Evolutionary conservation across 768 basidiomycete species (phyloP).

Genomic region (Phallus indusiatus): DNA sequence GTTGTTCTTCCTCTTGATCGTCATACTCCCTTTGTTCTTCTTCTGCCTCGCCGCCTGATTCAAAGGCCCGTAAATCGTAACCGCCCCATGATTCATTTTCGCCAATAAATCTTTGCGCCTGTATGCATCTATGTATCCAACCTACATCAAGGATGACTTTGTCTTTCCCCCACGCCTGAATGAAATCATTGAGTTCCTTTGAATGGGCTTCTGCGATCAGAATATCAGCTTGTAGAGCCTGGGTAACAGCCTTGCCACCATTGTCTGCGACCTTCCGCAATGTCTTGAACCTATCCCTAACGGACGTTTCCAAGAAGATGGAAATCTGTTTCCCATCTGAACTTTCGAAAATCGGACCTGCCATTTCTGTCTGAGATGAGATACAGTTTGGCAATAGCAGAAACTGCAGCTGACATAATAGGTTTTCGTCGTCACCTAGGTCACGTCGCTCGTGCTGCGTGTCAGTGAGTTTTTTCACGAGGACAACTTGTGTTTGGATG

Average conservation of each 20-base stretch:
- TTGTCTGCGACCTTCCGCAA: background rate
- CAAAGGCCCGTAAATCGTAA: background rate
- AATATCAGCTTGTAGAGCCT: background rate
- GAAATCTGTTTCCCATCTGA: background rate
- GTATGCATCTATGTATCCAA: background rate
- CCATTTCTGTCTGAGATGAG: background rate
- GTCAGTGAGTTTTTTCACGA: too few relatives aligned
- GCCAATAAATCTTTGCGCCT: background rate
- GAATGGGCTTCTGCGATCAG: slow-evolving; percentile 5
- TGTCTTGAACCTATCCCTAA: background rate
- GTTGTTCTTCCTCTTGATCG: background rate
- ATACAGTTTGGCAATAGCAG: too few relatives aligned
- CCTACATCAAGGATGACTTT: background rate
- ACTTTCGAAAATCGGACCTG: background rate
- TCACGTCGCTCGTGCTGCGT: too few relatives aligned
- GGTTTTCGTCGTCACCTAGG: too few relatives aligned
- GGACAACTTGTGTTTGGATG: background rate
- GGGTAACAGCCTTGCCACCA: background rate
- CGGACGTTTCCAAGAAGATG: slow-evolving; percentile 5
- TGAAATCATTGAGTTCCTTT: background rate
- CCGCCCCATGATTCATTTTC: background rate
- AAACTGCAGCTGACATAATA: background rate
- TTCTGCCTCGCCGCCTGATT: background rate
- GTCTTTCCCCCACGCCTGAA: slow-evolving; percentile 3
- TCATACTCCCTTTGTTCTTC: background rate